phyloP scores from a whole-genome alignment of 805 yeast species.

The Kazachstania taianensis region DNA sequence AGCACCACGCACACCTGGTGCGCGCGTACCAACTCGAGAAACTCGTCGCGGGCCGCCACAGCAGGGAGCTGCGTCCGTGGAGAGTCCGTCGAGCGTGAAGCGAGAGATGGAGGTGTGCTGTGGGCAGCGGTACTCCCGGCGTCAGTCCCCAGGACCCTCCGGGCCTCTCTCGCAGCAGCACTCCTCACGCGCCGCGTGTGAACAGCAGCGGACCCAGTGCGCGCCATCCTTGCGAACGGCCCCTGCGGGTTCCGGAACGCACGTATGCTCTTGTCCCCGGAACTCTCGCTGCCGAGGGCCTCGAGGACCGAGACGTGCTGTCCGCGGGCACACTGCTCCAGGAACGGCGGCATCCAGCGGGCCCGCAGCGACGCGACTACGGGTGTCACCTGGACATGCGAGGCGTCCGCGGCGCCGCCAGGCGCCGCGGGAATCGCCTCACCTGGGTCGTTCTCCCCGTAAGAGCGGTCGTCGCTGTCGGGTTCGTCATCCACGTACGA shows the following conservation, averaged over 20 bases:
- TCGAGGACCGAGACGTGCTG: not conserved
- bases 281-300: no score
- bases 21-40: slow-evolving; percentile 51
- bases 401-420: not conserved
- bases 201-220: not conserved
- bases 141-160: not conserved
- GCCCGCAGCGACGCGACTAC: not conserved
- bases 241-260: not conserved
- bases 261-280: not conserved
- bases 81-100: slow-evolving; percentile 9
- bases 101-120: not conserved
- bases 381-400: not conserved
- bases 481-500: not conserved
- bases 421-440: not conserved
- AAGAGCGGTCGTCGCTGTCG: not conserved
- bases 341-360: not conserved
- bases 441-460: not conserved
- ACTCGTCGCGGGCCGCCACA: slow-evolving; percentile 45
- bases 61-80: slow-evolving; percentile 64
- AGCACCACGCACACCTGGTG: slow-evolving; percentile 78
- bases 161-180: not conserved
- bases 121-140: no score
- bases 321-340: not conserved
- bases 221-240: not conserved
- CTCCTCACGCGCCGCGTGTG: not conserved